Evolutionary conservation across 129 eudicot species (phyloP).

Genomic region (Flaveria trinervia): DNA sequence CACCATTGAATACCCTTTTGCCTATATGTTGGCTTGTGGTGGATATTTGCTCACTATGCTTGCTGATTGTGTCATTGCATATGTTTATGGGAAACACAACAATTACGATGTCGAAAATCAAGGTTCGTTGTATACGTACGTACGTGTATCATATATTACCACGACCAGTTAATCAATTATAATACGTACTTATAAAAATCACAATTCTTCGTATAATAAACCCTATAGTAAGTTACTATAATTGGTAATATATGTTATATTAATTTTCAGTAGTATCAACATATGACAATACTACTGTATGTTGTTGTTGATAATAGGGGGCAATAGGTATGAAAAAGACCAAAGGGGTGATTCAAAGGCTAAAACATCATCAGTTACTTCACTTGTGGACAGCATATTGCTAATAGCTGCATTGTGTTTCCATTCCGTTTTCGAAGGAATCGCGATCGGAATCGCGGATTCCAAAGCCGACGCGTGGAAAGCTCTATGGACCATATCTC

Average conservation of each 20-base stretch:
- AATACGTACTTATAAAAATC: too few relatives aligned
- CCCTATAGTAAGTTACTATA: neutral
- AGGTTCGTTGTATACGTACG: conserved; percentile 40
- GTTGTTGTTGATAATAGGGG: neutral
- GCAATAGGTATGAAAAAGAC: conserved; percentile 9
- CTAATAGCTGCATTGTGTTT: conserved; percentile 75
- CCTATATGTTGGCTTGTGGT: conserved; percentile 77
- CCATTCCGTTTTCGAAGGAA: conserved; percentile 91
- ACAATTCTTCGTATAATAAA: too few relatives aligned
- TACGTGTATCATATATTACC: too few relatives aligned
- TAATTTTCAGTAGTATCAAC: neutral
- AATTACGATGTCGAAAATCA: conserved; percentile 37
- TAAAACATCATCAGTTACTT: conserved; percentile 41
- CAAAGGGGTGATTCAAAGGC: conserved; percentile 24
- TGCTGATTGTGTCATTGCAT: conserved; percentile 64
- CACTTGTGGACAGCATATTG: conserved; percentile 77
- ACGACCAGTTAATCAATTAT: neutral
- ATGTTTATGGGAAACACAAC: conserved; percentile 54
- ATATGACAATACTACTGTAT: neutral
- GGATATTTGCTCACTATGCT: conserved; percentile 87
- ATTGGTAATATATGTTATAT: neutral
- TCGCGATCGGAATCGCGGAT: conserved; percentile 80
- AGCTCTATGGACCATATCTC: conserved; percentile 80
- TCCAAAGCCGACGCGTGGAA: conserved; percentile 77
- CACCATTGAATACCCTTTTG: conserved; percentile 67